Evolutionary conservation across 495 filamentous ascomycete species (phyloP).

Genomic region (Parathielavia hyrcaniae): DNA sequence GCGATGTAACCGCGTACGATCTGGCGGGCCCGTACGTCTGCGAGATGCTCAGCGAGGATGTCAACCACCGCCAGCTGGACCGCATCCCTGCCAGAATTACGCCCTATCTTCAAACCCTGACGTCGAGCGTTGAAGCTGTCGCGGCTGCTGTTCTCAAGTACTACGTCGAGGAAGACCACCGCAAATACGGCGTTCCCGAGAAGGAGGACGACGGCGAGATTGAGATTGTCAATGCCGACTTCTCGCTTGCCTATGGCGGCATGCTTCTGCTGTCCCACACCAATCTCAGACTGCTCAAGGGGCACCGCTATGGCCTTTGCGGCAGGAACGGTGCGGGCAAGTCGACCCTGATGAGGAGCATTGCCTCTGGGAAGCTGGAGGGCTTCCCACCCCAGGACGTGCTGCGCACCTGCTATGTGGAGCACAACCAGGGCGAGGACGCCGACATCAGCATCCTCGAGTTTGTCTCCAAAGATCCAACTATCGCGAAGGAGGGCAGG

Average conservation of each 20-base stretch:
- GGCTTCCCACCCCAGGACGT: conserved; percentile 89
- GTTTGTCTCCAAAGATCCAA: conserved; percentile 79
- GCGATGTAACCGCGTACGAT: conserved; percentile 60
- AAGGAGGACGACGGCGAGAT: conserved; percentile 76
- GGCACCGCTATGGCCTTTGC: conserved; percentile 93
- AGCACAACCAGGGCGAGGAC: conserved; percentile 97
- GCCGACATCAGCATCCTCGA: conserved; percentile 92
- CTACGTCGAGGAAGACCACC: conserved; percentile 74
- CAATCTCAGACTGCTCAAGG: conserved; percentile 87
- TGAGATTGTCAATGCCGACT: conserved; percentile 96
- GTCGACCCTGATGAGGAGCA: conserved; percentile 96
- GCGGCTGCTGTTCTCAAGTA: conserved; percentile 60
- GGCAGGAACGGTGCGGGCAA: conserved; percentile 97
- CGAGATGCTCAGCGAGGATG: conserved; percentile 81
- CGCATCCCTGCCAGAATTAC: conserved; percentile 60
- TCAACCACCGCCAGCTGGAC: conserved; percentile 71
- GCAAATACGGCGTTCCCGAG: conserved; percentile 76
- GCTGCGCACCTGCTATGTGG: conserved; percentile 93
- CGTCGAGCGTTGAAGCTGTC: conserved; percentile 55
- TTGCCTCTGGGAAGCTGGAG: conserved; percentile 90
- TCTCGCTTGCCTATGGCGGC: conserved; percentile 95
- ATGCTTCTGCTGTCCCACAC: conserved; percentile 97
- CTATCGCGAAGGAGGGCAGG: conserved; percentile 62
- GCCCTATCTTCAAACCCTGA: conserved; percentile 69
- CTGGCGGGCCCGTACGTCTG: conserved; percentile 67